Conservation (phyloP, 2,329 filamentous ascomycete species). For the Pseudohalonectria lignicola region DNA sequence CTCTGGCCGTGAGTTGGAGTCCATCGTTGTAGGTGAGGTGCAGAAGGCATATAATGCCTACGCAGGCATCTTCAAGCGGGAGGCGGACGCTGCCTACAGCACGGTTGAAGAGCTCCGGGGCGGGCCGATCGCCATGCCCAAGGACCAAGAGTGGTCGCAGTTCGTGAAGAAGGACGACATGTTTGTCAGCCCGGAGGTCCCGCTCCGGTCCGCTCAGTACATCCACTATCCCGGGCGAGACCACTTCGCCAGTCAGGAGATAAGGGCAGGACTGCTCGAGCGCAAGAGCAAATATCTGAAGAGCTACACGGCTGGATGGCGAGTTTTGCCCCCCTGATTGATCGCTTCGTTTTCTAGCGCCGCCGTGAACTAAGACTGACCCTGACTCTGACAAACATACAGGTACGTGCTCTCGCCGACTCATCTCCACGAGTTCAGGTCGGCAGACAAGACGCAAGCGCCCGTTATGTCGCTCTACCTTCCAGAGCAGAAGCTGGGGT, state of each 20-base stretch:
- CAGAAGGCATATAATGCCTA: conserved; percentile 97
- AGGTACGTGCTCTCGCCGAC: conserved; percentile 96
- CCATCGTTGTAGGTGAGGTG: conserved; percentile 93
- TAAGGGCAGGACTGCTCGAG: conserved; percentile 83
- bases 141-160: conserved; percentile 80
- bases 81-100: conserved; percentile 71
- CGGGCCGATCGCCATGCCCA: conserved; percentile 85
- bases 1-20: conserved; percentile 88
- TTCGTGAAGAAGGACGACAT: conserved; percentile 76
- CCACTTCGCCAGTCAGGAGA: conserved; percentile 70
- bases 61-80: conserved; percentile 80
- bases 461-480: conserved; percentile 96
- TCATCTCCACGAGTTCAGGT: conserved; percentile 97
- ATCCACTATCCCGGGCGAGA: conserved; percentile 89
- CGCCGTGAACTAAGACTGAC: too few relatives aligned
- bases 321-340: conserved; percentile 3
- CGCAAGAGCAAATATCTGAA: conserved; percentile 98
- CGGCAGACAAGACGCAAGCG: conserved; percentile 82
- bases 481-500: conserved; percentile 89
- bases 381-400: too few relatives aligned
- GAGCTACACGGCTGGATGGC: conserved; percentile 90
- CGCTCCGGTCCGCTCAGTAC: conserved; percentile 65
- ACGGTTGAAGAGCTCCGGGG: conserved; percentile 71
- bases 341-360: not conserved
- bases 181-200: conserved; percentile 75